These are phyloP conservation scores for Spergularia bocconei DNA, from an alignment of 148 eudicot species.

Conservation along the genomic window DNA sequence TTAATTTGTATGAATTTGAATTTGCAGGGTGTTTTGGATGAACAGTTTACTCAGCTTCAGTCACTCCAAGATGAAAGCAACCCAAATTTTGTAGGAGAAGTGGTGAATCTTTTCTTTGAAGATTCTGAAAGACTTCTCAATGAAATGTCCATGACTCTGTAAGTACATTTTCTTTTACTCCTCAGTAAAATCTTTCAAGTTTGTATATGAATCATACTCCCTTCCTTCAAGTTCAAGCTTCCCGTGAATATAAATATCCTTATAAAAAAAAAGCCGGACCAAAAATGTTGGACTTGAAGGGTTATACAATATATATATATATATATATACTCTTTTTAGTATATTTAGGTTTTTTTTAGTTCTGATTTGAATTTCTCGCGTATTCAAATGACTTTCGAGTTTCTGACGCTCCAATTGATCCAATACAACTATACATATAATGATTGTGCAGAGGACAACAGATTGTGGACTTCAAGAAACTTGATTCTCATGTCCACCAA, in stretches of 20 bases:
- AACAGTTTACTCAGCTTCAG: constrained; percentile 63
- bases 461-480: constrained; percentile 61
- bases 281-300: no score
- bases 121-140: constrained; percentile 69
- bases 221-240: no score
- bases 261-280: no score
- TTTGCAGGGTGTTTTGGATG: constrained; percentile 59
- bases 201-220: neutral
- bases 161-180: constrained; percentile 11
- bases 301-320: no score
- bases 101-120: constrained; percentile 65
- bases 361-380: no score
- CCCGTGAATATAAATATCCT: neutral
- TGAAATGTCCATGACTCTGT: constrained; percentile 54
- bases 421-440: neutral
- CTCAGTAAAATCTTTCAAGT: neutral
- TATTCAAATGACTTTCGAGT: no score
- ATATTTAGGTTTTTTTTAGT: no score
- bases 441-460: constrained; percentile 46
- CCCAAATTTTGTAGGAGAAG: constrained; percentile 76
- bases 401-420: no score
- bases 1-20: no score
- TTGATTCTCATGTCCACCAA: constrained; percentile 78
- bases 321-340: no score
- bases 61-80: constrained; percentile 75